Evolutionary conservation across 2,329 filamentous ascomycete species (phyloP), one percentile per base, ranked within the genome.

Genomic region (Periglandula ipomoeae): DNA sequence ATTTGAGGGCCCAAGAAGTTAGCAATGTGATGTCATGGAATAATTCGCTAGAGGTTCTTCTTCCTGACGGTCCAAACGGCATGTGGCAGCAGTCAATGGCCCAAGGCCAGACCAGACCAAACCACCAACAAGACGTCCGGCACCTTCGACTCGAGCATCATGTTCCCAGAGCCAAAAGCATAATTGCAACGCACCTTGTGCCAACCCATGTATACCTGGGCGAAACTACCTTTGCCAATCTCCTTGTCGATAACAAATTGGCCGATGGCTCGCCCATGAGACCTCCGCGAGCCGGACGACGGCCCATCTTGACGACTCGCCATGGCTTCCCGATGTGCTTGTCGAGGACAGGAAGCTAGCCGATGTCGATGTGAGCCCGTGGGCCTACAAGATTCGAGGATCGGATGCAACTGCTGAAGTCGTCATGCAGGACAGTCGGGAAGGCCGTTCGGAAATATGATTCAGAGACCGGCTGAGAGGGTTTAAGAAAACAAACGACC

Each of bases 191-290:
- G 44, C 52, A 95, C 89, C 71, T 85, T 85, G 70, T 94, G 87
- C 58, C 83, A 82, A 55, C 87, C 89, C 65, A 86, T 81, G 66
- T 93, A 97, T 56, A 98, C 93, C 57, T 89, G 89, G 56, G 93
- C 93, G 73, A 97, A 98, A 72, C 93, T 97, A 54, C 93, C 93
- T 71, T 93, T 93, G 55, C 93, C 93, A 65, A 97, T 96, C 71
- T 96, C 88, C 58, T 86, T 83, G 58, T 89, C 81, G 61, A 91
- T 83, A 59, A 79, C 78, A 68, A 94, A 96, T 61, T 85, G 82
- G 57, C 89, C 88, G 59, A 93, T 65, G 53, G 56, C 60, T 42
- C 61, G 61, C 39, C 64, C 58, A 54, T 61, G 59, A 52, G 61
- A 61, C 58, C 56, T 64, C 55, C 59, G 61, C 47, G 67, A 64